Conservation (phyloP, 352 stramenopile genomes). For the Globisporangium lucens region DNA sequence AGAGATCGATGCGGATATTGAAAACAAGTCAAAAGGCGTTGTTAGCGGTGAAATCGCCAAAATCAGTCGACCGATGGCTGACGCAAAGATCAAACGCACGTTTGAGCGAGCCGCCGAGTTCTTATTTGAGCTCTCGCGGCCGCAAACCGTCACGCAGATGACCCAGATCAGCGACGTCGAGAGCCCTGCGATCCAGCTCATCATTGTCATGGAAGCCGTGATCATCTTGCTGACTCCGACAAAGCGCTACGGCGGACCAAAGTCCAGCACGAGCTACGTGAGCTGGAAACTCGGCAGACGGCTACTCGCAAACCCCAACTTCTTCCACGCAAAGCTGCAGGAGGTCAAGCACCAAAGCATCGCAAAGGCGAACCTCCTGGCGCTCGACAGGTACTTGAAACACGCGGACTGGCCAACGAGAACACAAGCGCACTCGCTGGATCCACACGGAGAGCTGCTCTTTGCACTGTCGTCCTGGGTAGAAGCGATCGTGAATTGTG, state of each 20-base stretch:
- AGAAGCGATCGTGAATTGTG: conserved; percentile 35
- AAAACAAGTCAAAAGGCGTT: neutral
- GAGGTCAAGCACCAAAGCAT: conserved; percentile 38
- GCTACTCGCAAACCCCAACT: conserved; percentile 42
- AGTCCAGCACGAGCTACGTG: conserved; percentile 39
- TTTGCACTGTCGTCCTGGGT: conserved; percentile 53
- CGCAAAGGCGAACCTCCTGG: conserved; percentile 47
- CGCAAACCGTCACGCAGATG: conserved; percentile 28
- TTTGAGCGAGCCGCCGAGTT: conserved; percentile 43
- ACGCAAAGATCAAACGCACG: conserved; percentile 42
- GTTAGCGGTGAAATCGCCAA: neutral
- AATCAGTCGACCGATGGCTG: conserved; percentile 23
- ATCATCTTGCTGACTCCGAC: conserved; percentile 75
- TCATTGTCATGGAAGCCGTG: conserved; percentile 77
- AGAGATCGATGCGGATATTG: neutral
- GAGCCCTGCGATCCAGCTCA: conserved; percentile 24
- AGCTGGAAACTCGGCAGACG: conserved; percentile 66
- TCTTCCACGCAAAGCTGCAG: conserved; percentile 52
- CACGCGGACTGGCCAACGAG: conserved; percentile 50
- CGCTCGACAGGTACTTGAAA: conserved; percentile 51
- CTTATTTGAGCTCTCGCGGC: conserved; percentile 23
- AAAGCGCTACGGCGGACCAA: conserved; percentile 59
- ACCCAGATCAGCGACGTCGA: conserved; percentile 14
- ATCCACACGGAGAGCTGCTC: conserved; percentile 30
- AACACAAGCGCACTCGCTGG: conserved; percentile 27